Percentiles rank a stretch among this genome's conserved stretches.
Conservation (phyloP, 2,329 filamentous ascomycete genomes). For the Xylaria multiplex region DNA sequence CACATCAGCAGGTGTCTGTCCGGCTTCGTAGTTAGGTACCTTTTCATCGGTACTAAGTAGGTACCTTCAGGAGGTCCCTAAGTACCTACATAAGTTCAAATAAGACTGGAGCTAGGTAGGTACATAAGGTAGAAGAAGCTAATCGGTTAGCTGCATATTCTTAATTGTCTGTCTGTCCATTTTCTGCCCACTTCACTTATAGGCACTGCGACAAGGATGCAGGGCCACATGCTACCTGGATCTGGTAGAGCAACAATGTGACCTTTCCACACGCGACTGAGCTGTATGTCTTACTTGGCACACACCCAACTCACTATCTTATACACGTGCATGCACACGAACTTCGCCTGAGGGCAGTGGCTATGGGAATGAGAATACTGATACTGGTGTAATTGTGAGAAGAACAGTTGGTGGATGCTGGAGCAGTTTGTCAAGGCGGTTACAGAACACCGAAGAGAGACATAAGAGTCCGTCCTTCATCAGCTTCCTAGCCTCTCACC, state of each 20-base stretch:
- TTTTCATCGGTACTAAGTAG: too few relatives aligned
- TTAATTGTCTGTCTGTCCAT: too few relatives aligned
- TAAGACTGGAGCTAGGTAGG: too few relatives aligned
- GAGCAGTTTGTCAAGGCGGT: background rate
- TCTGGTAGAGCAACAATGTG: conserved; percentile 5
- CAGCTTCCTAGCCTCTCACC: background rate
- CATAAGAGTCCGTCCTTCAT: background rate
- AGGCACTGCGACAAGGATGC: background rate
- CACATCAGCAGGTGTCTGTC: too few relatives aligned
- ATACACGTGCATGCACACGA: background rate
- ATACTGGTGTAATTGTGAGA: background rate
- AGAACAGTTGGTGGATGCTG: background rate
- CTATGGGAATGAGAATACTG: conserved; percentile 2
- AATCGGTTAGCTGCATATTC: too few relatives aligned
- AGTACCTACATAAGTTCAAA: too few relatives aligned
- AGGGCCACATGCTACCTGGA: background rate
- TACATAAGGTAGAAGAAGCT: too few relatives aligned
- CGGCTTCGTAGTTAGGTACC: too few relatives aligned
- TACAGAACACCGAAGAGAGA: background rate
- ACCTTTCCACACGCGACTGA: conserved; percentile 16
- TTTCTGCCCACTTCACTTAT: background rate
- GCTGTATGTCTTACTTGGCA: conserved; percentile 1
- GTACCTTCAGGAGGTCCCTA: too few relatives aligned
- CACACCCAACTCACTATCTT: background rate
- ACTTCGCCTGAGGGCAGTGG: background rate